Evolutionary conservation across 2,329 filamentous ascomycete genomes (phyloP), one percentile per base, ranked within the genome.

Genomic region (Pezicula radicicola): DNA sequence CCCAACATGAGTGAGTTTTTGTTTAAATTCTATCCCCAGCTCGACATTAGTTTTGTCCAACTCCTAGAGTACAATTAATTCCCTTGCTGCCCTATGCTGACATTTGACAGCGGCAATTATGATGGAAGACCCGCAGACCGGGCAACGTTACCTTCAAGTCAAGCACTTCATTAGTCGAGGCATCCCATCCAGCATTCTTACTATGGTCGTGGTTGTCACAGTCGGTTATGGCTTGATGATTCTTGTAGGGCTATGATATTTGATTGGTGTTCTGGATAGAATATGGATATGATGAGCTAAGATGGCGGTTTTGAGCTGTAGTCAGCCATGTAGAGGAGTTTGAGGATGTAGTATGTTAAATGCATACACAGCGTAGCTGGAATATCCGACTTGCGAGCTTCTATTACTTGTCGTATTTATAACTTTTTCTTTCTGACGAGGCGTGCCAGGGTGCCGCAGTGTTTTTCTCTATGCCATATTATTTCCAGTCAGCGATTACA

Each of bases 151-250:
- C 66, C 79, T 99, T 49, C 79, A 88, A 54, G 95, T 99, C 48
- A 89, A 88, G 66, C 94, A 99, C 69, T 99, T 99, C 71, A 87
- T 99, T 64, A 95, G 88, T 48, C 79, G 92, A n/a, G 94, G 94
- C 65, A 83, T 99, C 36, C 93, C 94, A 1, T 86, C 88, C 66
- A 95, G 89, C 70, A 68, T 97, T 35, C 76, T 97, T 50, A 86
- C 91, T 1, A 87, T 96, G 60, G 69, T 78, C 0, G 89, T 99
- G 9, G 86, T 97, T 40, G 80, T 97, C 27, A 93, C 91, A 0
- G 73, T 99, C 40, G 95, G 94, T 0, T 99, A 97, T 71, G 91
- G 87, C 2, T 77, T 95, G 58, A 97, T 97, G 91, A 78, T 87
- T 33, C 40, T 67, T 15, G 52, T 57, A 37, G 64, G 63, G 15